Evolutionary conservation across 1,139 yeast species (phyloP), one percentile per base, ranked within the genome.

Genomic region (Candida frijolesensis): DNA sequence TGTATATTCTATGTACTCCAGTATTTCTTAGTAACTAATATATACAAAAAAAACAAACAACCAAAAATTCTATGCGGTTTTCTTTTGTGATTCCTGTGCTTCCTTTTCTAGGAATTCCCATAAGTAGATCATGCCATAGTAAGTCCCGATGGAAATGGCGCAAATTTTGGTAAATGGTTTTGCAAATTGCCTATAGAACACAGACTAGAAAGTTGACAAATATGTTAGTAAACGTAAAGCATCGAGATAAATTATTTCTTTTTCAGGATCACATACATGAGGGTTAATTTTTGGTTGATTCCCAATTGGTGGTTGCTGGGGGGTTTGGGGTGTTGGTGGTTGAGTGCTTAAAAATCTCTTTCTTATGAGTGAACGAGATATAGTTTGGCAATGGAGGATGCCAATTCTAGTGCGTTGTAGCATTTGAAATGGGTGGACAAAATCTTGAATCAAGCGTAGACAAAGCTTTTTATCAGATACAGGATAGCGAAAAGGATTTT

Each of bases 81-180:
- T 30, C 16, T 35, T 22, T 39, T 44, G 41, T 4, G 8, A 2
- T 16, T 49, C 46, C 33, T 45, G 41, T 22, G 29, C 18, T 19
- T 38, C 42, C 10, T 44, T 47, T 32, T 54, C 57, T 35, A 55
- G 48, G 32, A 48, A 48, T 42, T 54, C 52, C 57, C 57, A 54
- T 30, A 53, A 44, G 34, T 48, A 53, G 41, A 47, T 47, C 42
- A 54, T 44, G 25, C 54, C 49, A 40, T 62, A 62, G 44, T 60
- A 62, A 7, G 65, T 56, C 1, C 58, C 63, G 9, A 62, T 52
- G 8, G 64, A 51, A 25, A 60, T 50, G n/a, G 51, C 44, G 37
- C 62, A 58, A 6, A 62, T 53, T 46, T 62, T 62, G 11, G 55
- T 44, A 42, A 59, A 62, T 12, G 66, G 61, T 40, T 54, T 58